Percentiles rank a stretch among this genome's conserved stretches.
Conservation (phyloP, 208 protist genomes). For the Novymonas esmeraldas region DNA sequence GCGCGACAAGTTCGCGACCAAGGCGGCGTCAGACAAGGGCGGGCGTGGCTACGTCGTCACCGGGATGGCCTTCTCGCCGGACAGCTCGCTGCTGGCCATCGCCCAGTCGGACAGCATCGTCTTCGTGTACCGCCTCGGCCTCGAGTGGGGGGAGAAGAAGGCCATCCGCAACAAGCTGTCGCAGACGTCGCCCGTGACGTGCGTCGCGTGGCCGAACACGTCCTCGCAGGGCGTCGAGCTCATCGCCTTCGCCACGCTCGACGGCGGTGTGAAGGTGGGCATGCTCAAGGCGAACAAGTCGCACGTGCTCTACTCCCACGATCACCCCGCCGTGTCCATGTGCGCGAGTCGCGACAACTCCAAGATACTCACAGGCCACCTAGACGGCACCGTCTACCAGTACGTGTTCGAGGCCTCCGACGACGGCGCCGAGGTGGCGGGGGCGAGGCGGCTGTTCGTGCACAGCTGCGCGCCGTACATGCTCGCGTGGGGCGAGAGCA, state of each 20-base stretch:
- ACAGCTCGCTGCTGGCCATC: conserved; percentile 95
- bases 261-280: conserved; percentile 95
- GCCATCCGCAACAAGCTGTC: conserved; percentile 97
- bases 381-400: conserved; percentile 91
- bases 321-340: conserved; percentile 90
- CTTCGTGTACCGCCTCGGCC: conserved; percentile 96
- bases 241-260: conserved; percentile 93
- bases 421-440: conserved; percentile 50
- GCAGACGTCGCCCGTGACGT: conserved; percentile 89
- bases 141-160: conserved; percentile 98
- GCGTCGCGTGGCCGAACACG: conserved; percentile 92
- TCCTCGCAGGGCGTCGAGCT: conserved; percentile 92
- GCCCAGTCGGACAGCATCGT: conserved; percentile 97
- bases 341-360: conserved; percentile 73
- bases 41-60: conserved; percentile 87
- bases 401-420: conserved; percentile 92
- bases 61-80: conserved; percentile 96
- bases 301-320: conserved; percentile 92
- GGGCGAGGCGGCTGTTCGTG: conserved; percentile 80
- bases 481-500: conserved; percentile 93
- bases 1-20: conserved; percentile 95
- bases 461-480: conserved; percentile 91
- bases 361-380: conserved; percentile 90
- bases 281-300: conserved; percentile 95
- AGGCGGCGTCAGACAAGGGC: conserved; percentile 89